Evolutionary conservation across 2,329 filamentous ascomycete genomes (phyloP).

Genomic region (Karstenula rhodostoma): DNA sequence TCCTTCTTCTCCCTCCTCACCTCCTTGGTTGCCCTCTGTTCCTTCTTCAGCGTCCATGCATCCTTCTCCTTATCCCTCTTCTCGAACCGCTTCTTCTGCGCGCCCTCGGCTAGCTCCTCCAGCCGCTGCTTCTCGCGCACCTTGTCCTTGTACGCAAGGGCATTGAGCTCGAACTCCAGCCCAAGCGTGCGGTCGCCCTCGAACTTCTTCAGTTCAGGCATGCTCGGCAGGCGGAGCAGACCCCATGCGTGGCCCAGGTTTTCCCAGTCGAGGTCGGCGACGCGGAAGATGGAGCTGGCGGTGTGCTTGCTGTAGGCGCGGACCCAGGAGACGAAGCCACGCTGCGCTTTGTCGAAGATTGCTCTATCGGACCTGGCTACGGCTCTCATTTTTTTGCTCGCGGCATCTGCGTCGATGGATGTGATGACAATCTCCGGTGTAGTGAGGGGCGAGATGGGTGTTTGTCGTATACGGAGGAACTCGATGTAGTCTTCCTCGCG

Average conservation of each 20-base stretch:
- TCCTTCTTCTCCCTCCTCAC: constrained; percentile 45
- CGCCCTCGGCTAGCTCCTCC: constrained; percentile 40
- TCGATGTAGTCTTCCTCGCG: constrained; percentile 87
- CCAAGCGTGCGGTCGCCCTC: constrained; percentile 55
- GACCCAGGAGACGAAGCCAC: constrained; percentile 92
- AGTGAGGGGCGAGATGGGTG: constrained; percentile 73
- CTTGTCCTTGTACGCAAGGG: constrained; percentile 56
- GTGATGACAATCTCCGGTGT: constrained; percentile 66
- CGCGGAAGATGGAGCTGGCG: constrained; percentile 88
- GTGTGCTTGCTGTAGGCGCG: constrained; percentile 91
- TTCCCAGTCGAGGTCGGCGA: constrained; percentile 83
- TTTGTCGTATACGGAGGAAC: constrained; percentile 87
- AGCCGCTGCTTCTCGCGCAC: constrained; percentile 52
- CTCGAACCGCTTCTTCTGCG: constrained; percentile 32
- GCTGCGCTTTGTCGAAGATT: constrained; percentile 86
- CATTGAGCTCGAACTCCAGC: constrained; percentile 51
- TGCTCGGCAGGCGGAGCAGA: constrained; percentile 84
- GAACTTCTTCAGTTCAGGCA: constrained; percentile 76
- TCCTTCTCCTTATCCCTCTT: constrained; percentile 37
- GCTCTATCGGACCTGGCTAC: constrained; percentile 68
- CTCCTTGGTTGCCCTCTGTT: constrained; percentile 42
- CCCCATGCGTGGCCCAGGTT: constrained; percentile 86
- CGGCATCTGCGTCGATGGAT: constrained; percentile 66
- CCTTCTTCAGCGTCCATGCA: constrained; percentile 49
- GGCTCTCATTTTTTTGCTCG: constrained; percentile 68